phyloP scores from a whole-genome alignment of 495 filamentous ascomycete genomes.

The Talaromyces proteolyticus region DNA sequence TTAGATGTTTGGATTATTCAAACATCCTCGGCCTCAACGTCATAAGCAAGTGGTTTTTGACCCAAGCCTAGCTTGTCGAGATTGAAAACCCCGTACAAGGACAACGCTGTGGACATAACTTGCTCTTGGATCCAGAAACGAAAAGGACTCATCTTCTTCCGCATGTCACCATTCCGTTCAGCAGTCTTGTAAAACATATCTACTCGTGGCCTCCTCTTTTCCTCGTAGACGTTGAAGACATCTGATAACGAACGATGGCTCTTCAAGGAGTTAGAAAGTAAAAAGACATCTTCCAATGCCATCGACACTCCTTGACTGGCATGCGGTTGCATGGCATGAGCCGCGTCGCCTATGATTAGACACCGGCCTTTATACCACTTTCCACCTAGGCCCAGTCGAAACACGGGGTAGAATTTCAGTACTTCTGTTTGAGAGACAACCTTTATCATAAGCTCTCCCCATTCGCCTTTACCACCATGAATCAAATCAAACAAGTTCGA shows the following conservation, averaged over 20 bases:
- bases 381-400: constrained; percentile 36
- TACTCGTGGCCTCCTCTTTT: neutral
- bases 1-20: too few species aligned
- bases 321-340: constrained; percentile 40
- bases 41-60: too few species aligned
- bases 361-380: constrained; percentile 31
- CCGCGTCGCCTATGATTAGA: constrained; percentile 33
- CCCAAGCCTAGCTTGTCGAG: neutral
- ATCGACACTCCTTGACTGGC: constrained; percentile 39
- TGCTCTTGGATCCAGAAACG: neutral
- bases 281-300: constrained; percentile 39
- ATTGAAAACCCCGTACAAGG: neutral
- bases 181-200: neutral
- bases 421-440: constrained; percentile 28
- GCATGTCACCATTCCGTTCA: neutral
- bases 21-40: too few species aligned
- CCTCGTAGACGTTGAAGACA: neutral
- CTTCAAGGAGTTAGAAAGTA: constrained; percentile 29
- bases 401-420: constrained; percentile 45
- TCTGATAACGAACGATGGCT: too few species aligned
- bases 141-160: neutral
- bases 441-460: constrained; percentile 20
- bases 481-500: constrained; percentile 19
- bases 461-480: constrained; percentile 29
- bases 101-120: neutral